Conservation (phyloP, 768 basidiomycete species). For the Hericium alpestre region DNA sequence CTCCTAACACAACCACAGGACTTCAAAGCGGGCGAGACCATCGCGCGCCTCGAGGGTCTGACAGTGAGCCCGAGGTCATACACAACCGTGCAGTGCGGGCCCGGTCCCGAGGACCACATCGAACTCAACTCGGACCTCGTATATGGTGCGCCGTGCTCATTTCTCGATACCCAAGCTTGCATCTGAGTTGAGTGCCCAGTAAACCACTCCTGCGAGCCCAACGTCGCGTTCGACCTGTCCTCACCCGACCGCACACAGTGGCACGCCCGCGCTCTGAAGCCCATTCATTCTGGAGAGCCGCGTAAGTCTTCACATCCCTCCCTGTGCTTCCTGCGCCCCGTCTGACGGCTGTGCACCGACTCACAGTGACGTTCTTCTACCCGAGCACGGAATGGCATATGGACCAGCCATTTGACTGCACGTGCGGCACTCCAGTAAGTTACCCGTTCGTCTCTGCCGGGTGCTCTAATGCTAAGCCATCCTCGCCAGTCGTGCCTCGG, state of each 20-base stretch:
- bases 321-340: slow-evolving; percentile 15
- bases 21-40: slow-evolving; percentile 28
- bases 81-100: slow-evolving; percentile 43
- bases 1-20: slow-evolving; percentile 16
- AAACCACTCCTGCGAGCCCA: slow-evolving; percentile 58
- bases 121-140: slow-evolving; percentile 51
- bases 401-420: slow-evolving; percentile 50
- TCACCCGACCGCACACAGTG: slow-evolving; percentile 31
- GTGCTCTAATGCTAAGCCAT: neutral
- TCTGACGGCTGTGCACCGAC: neutral
- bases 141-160: slow-evolving; percentile 32
- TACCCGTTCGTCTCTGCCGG: slow-evolving; percentile 19
- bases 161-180: neutral
- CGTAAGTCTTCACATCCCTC: slow-evolving; percentile 21
- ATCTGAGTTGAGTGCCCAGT: slow-evolving; percentile 21
- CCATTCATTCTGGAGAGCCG: slow-evolving; percentile 26
- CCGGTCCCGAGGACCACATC: slow-evolving; percentile 35
- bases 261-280: slow-evolving; percentile 36
- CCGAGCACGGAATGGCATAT: slow-evolving; percentile 64
- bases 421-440: slow-evolving; percentile 25
- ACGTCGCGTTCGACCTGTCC: slow-evolving; percentile 42
- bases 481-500: slow-evolving; percentile 33
- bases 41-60: slow-evolving; percentile 23
- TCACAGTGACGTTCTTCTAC: slow-evolving; percentile 47
- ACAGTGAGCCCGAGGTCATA: slow-evolving; percentile 32